Conservation (phyloP, 768 basidiomycete species). For the Daedaleopsis nitida region DNA sequence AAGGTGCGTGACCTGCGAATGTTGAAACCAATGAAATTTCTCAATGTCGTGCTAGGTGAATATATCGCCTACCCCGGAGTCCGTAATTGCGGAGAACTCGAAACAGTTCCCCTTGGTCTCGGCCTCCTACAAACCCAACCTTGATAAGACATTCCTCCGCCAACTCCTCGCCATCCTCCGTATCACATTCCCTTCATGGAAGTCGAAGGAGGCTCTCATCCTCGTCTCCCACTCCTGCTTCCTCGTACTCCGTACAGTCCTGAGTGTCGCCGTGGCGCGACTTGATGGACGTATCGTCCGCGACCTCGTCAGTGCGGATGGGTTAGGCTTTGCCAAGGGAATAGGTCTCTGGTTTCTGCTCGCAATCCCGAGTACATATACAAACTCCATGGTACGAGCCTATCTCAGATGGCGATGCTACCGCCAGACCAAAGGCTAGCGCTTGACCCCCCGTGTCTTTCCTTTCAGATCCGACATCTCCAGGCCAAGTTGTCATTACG, state of each 20-base stretch:
- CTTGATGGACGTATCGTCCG: slow-evolving; percentile 90
- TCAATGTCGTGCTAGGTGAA: slow-evolving; percentile 3
- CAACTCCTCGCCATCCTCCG: slow-evolving; percentile 78
- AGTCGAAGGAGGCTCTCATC: slow-evolving; percentile 71
- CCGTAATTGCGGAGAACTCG: slow-evolving; percentile 53
- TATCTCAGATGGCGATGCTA: too few relatives aligned
- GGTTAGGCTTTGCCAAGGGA: slow-evolving; percentile 78
- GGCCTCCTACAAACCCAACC: slow-evolving; percentile 55
- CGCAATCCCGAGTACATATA: slow-evolving; percentile 92
- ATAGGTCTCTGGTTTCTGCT: slow-evolving; percentile 87
- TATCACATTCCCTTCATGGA: slow-evolving; percentile 65
- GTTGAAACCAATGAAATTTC: not conserved
- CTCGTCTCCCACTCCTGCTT: slow-evolving; percentile 82
- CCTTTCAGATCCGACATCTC: slow-evolving; percentile 75
- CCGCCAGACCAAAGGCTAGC: too few relatives aligned
- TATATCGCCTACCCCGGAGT: slow-evolving; percentile 44
- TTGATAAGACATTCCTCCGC: slow-evolving; percentile 66
- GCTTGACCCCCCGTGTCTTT: not conserved
- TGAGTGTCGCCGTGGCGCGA: slow-evolving; percentile 85
- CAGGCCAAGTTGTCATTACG: slow-evolving; percentile 84
- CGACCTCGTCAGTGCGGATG: slow-evolving; percentile 86
- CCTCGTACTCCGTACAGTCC: slow-evolving; percentile 80
- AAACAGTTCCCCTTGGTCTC: slow-evolving; percentile 63
- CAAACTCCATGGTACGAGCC: slow-evolving; percentile 82
- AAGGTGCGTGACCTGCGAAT: slow-evolving; percentile 45